phyloP scores from a whole-genome alignment of 352 stramenopile species.

The Elongisporangium prolatum region DNA sequence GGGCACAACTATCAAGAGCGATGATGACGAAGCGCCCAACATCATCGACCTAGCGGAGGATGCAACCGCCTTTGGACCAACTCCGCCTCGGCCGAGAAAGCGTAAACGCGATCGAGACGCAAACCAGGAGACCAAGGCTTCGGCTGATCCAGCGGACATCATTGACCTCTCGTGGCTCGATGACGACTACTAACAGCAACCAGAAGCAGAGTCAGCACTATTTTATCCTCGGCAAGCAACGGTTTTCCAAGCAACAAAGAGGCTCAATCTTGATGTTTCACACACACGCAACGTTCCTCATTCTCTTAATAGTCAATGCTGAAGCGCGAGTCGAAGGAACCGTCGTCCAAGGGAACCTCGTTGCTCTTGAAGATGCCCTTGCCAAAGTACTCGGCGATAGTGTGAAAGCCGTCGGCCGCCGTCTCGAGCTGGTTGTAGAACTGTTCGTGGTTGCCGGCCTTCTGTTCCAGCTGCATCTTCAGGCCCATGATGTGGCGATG shows the following conservation, averaged over 20 bases:
- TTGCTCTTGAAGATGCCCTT: slow-evolving; percentile 90
- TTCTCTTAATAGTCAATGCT: slow-evolving; percentile 75
- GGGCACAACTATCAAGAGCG: background rate
- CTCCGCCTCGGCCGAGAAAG: background rate
- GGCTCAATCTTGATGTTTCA: background rate
- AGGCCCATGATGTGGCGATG: slow-evolving; percentile 82
- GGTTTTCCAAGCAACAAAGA: slow-evolving; percentile 2
- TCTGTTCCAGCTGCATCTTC: slow-evolving; percentile 85
- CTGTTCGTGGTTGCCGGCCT: slow-evolving; percentile 88
- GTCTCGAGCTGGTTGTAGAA: slow-evolving; percentile 92
- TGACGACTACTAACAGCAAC: slow-evolving; percentile 3
- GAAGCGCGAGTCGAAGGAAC: slow-evolving; percentile 69
- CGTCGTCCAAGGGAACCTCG: slow-evolving; percentile 57
- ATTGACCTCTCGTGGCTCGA: slow-evolving; percentile 23
- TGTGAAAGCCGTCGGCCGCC: slow-evolving; percentile 83
- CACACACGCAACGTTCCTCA: slow-evolving; percentile 2
- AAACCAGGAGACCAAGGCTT: background rate
- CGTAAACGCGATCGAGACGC: background rate
- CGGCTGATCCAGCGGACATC: slow-evolving; percentile 3
- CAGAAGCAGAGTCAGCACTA: slow-evolving; percentile 7
- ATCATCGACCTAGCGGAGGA: slow-evolving; percentile 18
- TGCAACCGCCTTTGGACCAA: slow-evolving; percentile 8
- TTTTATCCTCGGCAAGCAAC: background rate
- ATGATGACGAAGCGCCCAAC: background rate
- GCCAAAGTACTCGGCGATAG: slow-evolving; percentile 90